Evolutionary conservation across 192 early-diverging fungal genomes (phyloP).

Genomic region (Coemansia asiatica): DNA sequence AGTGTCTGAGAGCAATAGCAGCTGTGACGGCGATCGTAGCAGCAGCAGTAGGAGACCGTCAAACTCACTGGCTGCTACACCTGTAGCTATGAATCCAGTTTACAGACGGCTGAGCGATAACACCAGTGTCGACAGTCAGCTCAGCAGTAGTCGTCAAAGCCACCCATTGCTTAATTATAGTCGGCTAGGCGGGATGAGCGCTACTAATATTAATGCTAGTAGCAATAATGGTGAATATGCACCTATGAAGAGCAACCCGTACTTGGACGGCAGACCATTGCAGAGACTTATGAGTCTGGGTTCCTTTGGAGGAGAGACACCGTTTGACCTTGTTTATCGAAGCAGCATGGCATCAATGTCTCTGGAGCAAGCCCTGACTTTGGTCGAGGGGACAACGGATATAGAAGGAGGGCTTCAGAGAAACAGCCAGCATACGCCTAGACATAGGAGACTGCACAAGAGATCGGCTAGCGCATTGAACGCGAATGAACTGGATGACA

Average conservation of each 20-base stretch:
- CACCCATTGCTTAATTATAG: neutral
- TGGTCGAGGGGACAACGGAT: conserved; percentile 30
- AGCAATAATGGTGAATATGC: neutral
- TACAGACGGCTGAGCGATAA: conserved; percentile 21
- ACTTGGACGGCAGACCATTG: neutral
- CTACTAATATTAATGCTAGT: too few relatives aligned
- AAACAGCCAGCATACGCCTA: neutral
- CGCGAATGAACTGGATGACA: conserved; percentile 43
- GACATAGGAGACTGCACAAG: conserved; percentile 39
- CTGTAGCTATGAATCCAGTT: conserved; percentile 2
- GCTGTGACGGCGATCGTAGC: conserved; percentile 1
- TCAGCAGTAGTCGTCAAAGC: neutral
- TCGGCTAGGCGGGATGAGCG: neutral
- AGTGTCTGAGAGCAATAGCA: conserved; percentile 6
- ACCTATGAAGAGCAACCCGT: neutral
- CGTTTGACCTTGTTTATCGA: conserved; percentile 38
- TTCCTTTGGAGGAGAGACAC: neutral
- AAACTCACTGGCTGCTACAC: neutral
- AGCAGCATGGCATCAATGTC: conserved; percentile 32
- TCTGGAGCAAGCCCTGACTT: conserved; percentile 41
- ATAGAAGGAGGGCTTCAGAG: neutral
- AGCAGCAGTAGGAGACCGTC: conserved; percentile 7
- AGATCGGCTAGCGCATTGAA: conserved; percentile 39
- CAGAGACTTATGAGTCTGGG: neutral
- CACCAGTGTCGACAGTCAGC: conserved; percentile 8